Evolutionary conservation across 2,329 filamentous ascomycete species (phyloP), one percentile per base, ranked within the genome.

Genomic region (Dendrostoma leiphaemia): DNA sequence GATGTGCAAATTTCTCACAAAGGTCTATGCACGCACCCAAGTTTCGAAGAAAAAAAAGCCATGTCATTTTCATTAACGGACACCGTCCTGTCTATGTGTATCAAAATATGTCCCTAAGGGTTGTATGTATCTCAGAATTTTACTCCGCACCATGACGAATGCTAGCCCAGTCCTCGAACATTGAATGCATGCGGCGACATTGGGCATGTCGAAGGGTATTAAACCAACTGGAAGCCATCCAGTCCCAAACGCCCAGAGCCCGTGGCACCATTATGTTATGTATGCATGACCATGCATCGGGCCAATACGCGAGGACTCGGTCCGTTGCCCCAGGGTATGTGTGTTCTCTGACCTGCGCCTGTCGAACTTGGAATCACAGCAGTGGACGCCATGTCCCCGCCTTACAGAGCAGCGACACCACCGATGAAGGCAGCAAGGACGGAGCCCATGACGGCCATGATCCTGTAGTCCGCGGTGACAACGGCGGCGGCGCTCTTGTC

Each of bases 361-460:
- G n/a, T n/a, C n/a, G n/a, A n/a, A n/a, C n/a, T n/a, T n/a, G n/a
- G n/a, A n/a, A n/a, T n/a, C n/a, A n/a, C n/a, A n/a, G n/a, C n/a
- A n/a, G n/a, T n/a, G n/a, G n/a, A n/a, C n/a, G n/a, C n/a, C n/a
- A n/a, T n/a, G n/a, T n/a, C n/a, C n/a, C n/a, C n/a, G n/a, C 38
- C 15, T 35, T 52, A 57, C 48, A 57, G 48, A 31, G 48, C 38
- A 13, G 49, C 41, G 35, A 57, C 48, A 21, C 55, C 55, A 15
- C 55, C 55, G 12, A 57, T 46, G 51, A 57, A 55, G 26, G 51
- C 52, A 21, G 55, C 49, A 13, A 57, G 43, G 31, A 52, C 48
- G 15, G 55, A 55, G 44, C 55, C 52, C 9, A 57, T 23, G 35
- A 57, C 21, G 9, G 48, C 52, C 31, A 57, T 21, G 2, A 52